Evolutionary conservation across 805 yeast species (phyloP).

Genomic region (Limtongia smithiae): DNA sequence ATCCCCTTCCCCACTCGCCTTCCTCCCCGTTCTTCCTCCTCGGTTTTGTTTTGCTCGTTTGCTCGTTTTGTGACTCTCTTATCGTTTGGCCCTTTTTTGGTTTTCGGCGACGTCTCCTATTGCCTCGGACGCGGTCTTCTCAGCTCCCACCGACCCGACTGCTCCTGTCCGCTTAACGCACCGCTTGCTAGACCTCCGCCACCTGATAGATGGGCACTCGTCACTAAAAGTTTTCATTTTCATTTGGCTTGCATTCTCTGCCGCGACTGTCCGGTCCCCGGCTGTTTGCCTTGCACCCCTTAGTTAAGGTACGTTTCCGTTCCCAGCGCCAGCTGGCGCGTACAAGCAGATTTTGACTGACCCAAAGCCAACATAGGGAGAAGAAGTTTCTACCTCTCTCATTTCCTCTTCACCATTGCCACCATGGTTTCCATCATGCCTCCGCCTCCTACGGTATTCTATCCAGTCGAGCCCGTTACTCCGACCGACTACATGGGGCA

Average conservation of each 20-base stretch:
- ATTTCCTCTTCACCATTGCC: background rate
- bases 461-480: constrained; percentile 11
- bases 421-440: constrained; percentile 12
- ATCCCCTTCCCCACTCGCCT: background rate
- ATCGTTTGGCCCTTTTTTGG: background rate
- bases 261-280: background rate
- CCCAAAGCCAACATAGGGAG: too few species aligned
- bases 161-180: background rate
- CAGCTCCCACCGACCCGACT: background rate
- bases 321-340: too few species aligned
- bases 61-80: background rate
- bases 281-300: too few species aligned
- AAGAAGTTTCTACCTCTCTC: background rate
- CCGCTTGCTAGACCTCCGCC: too few species aligned
- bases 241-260: background rate
- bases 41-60: background rate
- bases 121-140: background rate
- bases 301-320: too few species aligned
- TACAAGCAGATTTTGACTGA: too few species aligned
- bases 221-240: too few species aligned
- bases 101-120: too few species aligned
- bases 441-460: constrained; percentile 6
- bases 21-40: background rate
- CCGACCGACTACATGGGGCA: constrained; percentile 17
- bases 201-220: background rate